A percentile compares a stretch with the other conserved stretches of the same genome.
phyloP scores from a whole-genome alignment of 1,284 basidiomycete genomes.

The Phellopilus nigrolimitatus region DNA sequence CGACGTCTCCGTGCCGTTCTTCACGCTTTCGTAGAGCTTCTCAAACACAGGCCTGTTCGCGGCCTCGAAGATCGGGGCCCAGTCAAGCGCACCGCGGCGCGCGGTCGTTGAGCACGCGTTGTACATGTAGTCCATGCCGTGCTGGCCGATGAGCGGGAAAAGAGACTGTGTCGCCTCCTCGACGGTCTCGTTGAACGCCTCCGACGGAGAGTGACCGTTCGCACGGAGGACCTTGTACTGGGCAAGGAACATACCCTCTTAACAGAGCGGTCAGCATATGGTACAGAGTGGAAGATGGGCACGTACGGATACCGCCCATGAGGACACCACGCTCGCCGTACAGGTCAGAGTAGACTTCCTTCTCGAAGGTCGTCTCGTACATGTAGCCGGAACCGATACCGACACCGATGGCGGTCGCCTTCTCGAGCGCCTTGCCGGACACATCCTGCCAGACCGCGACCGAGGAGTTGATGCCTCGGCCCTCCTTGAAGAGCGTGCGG shows the following conservation, averaged over 20 bases:
- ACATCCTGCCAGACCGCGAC: conserved; percentile 92
- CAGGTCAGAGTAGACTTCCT: conserved; percentile 99
- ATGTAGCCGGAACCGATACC: conserved; percentile 95
- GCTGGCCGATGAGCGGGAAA: conserved; percentile 93
- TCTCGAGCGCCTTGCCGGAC: conserved; percentile 96
- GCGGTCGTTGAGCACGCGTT: conserved; percentile 98
- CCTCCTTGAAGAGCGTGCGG: conserved; percentile 99
- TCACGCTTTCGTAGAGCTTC: conserved; percentile 90
- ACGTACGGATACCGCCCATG: conserved; percentile 96
- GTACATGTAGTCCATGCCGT: conserved; percentile 99
- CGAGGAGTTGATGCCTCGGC: conserved; percentile 93
- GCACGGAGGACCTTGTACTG: conserved; percentile 99
- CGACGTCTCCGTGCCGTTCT: conserved; percentile 93
- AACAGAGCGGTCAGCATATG: conserved; percentile 20
- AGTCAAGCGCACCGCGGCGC: conserved; percentile 96
- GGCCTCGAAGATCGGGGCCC: conserved; percentile 98
- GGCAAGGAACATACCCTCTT: conserved; percentile 98
- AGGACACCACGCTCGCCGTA: conserved; percentile 99
- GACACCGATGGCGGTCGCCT: conserved; percentile 92
- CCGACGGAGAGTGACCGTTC: conserved; percentile 96
- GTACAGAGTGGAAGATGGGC: conserved; percentile 20
- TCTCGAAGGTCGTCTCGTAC: conserved; percentile 99
- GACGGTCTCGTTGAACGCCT: conserved; percentile 99
- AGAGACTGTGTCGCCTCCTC: conserved; percentile 99
- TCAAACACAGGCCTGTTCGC: conserved; percentile 94